Conservation (phyloP, 2,329 filamentous ascomycete genomes). For the Colletotrichum gigasporum region DNA sequence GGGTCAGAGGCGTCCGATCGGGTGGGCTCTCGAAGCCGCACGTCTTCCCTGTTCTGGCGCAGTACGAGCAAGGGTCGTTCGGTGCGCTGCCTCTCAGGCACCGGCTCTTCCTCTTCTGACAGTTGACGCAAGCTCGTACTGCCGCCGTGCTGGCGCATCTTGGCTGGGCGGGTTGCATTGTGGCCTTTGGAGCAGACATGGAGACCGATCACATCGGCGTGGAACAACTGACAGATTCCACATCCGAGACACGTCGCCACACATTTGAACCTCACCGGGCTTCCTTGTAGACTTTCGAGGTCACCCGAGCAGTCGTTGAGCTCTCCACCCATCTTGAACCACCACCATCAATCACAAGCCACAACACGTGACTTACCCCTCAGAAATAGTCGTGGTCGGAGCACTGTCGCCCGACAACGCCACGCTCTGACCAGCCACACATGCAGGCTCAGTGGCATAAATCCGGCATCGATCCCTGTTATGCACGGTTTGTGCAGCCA, state of each 20-base stretch:
- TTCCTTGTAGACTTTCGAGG: background rate
- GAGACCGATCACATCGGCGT: no score
- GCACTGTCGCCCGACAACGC: background rate
- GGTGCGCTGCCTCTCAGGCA: conserved; percentile 25
- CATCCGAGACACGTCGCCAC: no score
- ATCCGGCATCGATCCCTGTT: no score
- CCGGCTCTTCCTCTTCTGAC: conserved; percentile 32
- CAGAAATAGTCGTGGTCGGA: background rate
- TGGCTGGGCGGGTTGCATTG: background rate
- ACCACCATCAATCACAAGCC: background rate
- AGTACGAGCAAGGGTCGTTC: conserved; percentile 41
- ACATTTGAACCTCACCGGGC: no score
- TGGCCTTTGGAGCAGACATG: no score
- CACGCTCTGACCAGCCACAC: no score
- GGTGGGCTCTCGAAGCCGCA: conserved; percentile 45
- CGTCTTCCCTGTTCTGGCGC: conserved; percentile 39
- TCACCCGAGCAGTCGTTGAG: background rate
- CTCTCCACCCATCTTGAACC: background rate
- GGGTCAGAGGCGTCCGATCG: conserved; percentile 44
- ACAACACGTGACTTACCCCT: conserved; percentile 1
- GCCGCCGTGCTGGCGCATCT: background rate
- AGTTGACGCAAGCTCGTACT: conserved; percentile 33
- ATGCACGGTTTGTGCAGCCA: no score
- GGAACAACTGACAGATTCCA: no score
- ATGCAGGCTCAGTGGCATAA: no score